Base-by-base conservation (phyloP, 2,329 filamentous ascomycete species). In the Bisporella sp. region DNA sequence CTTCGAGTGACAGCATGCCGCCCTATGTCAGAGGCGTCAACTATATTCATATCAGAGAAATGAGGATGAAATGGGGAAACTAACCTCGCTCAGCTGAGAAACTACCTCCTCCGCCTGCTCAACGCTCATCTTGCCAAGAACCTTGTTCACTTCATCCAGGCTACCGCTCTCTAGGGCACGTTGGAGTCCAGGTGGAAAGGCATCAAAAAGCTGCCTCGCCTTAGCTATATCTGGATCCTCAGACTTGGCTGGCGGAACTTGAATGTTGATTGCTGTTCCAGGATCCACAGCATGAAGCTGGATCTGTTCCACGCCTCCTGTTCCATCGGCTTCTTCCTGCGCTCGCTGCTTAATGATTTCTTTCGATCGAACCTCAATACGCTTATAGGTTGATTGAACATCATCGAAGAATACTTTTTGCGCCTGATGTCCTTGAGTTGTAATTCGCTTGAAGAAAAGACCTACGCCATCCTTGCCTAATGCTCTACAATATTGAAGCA, bases 261-360 rank as follows among this genome's bases (percentile, higher is more conserved):
- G 80, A 68, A 97, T 96, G 65, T 88, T 87, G 67, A 99, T 96
- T 54, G 87, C 85, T 3, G 92, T 96, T 45, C 86, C 87, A 0
- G 92, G 92, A 67, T 96, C 90, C 8, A 99, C 91, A 11, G 93
- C 92, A 66, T 99, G 93, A 44, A 99, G 78, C 70, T 99, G 95
- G 59, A 99, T 99, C 69, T 96, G 92, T 72, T 99, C 93, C 7
- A 95, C 86, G 21, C 85, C 89, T 29, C 76, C 80, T 2, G 70
- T 70, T 6, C 73, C 73, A 21, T 73, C 74, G 5, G 72, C 75
- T 42, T 75, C 71, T 59, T 85, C 76, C 55, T 79, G 79, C 40
- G 73, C 75, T 37, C 68, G 62, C 52, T 72, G 69, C 40, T 68
- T 72, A 3, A 66, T 54, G 31, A 67, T 71, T 48, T 78, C 75